phyloP scores from a whole-genome alignment of 169 alveolate species.

The Plasmodium knowlesi region DNA sequence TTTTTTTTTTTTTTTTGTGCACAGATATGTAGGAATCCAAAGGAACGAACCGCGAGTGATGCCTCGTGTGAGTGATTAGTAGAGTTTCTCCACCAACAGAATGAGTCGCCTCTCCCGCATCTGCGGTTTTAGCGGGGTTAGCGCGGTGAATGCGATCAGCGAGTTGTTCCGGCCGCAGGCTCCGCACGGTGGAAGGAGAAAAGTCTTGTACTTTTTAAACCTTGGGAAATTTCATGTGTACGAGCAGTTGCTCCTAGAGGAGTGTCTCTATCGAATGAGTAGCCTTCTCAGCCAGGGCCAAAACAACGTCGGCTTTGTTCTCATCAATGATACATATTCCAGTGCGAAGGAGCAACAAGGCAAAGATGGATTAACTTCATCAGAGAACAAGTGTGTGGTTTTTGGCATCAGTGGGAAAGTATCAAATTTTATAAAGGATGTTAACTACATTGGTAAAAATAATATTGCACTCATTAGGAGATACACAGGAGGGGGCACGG shows the following conservation, averaged over 20 bases:
- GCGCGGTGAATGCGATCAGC: neutral
- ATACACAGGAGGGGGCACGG: conserved; percentile 88
- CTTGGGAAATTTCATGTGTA: conserved; percentile 42
- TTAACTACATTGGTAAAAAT: conserved; percentile 46
- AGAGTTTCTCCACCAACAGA: neutral
- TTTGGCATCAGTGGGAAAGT: conserved; percentile 81
- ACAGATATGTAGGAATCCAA: neutral
- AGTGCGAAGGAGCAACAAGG: neutral
- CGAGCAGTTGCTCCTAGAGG: conserved; percentile 60
- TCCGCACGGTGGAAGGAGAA: neutral
- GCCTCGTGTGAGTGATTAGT: neutral
- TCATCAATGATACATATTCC: conserved; percentile 24
- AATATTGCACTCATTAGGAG: conserved; percentile 77
- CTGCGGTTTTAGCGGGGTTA: neutral
- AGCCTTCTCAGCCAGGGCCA: conserved; percentile 9
- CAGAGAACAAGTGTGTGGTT: conserved; percentile 73
- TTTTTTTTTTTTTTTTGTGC: neutral
- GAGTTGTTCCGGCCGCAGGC: conserved; percentile 25
- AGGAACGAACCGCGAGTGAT: neutral
- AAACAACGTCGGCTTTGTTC: conserved; percentile 51
- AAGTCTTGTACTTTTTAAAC: conserved; percentile 28
- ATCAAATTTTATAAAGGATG: conserved; percentile 74
- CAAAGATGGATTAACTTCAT: neutral
- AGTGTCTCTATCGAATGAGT: conserved; percentile 54
- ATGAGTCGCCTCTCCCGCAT: neutral